phyloP scores from a whole-genome alignment of 2,329 filamentous ascomycete species.

The Aureobasidium lini region DNA sequence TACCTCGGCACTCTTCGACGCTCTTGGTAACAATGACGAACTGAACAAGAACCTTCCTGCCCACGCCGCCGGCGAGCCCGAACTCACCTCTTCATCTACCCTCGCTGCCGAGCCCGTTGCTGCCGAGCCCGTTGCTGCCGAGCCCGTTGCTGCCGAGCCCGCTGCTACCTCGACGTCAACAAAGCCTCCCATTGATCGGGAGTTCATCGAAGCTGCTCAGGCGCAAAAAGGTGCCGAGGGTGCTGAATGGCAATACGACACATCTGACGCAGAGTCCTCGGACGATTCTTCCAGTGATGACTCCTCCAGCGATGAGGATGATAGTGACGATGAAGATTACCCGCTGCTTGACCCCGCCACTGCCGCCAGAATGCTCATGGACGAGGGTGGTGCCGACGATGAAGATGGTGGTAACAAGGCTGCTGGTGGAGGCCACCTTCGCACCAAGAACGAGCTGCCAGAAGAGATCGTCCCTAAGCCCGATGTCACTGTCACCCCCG shows the following conservation, averaged over 20 bases:
- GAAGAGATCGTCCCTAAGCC: slow-evolving; percentile 52
- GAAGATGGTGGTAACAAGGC: slow-evolving; percentile 58
- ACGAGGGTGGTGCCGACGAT: slow-evolving; percentile 70
- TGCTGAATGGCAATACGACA: slow-evolving; percentile 73
- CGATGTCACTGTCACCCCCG: slow-evolving; percentile 65
- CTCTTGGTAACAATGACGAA: slow-evolving; percentile 6
- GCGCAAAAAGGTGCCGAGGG: slow-evolving; percentile 44
- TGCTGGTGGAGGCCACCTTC: slow-evolving; percentile 45
- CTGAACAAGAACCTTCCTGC: not conserved
- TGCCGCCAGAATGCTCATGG: slow-evolving; percentile 77
- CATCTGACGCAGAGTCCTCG: slow-evolving; percentile 55
- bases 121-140: not conserved
- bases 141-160: not conserved
- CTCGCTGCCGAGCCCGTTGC: not conserved
- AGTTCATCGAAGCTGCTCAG: slow-evolving; percentile 38
- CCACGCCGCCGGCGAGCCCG: not conserved
- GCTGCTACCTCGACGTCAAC: not conserved
- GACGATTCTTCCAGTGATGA: slow-evolving; percentile 23
- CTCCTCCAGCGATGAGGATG: slow-evolving; percentile 43
- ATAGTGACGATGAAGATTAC: slow-evolving; percentile 52
- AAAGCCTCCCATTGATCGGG: slow-evolving; percentile 29
- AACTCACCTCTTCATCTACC: not conserved
- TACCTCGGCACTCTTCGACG: slow-evolving; percentile 7
- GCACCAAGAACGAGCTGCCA: slow-evolving; percentile 74
- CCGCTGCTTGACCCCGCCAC: slow-evolving; percentile 73